phyloP scores from a whole-genome alignment of 75 land plant species.

The Ceratopteris richardii region DNA sequence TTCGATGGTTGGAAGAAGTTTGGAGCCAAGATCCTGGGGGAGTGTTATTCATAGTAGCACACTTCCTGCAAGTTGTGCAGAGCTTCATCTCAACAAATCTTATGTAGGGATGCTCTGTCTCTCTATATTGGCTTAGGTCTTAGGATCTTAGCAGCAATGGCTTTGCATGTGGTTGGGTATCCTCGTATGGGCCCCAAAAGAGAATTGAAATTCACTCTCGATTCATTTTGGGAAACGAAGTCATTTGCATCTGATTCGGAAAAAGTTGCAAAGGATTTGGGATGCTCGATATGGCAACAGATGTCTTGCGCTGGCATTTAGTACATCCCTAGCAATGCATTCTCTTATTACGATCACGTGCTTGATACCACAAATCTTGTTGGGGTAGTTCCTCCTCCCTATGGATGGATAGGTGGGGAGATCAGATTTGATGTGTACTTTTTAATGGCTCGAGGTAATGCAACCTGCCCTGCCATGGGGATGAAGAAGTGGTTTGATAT shows the following conservation, averaged over 20 bases:
- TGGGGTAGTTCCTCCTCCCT: conserved; percentile 67
- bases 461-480: conserved; percentile 61
- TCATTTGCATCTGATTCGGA: conserved; percentile 45
- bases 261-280: conserved; percentile 50
- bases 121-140: too few relatives aligned
- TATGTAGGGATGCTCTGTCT: too few relatives aligned
- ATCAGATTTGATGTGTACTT: conserved; percentile 52
- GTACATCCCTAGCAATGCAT: conserved; percentile 63
- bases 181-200: conserved; percentile 75
- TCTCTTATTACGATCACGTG: conserved; percentile 62
- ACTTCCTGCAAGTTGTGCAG: too few relatives aligned
- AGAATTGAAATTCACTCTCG: too few relatives aligned
- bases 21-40: too few relatives aligned
- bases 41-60: too few relatives aligned
- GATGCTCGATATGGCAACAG: conserved; percentile 62
- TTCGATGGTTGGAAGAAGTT: too few relatives aligned
- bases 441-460: conserved; percentile 71
- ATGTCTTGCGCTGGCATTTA: conserved; percentile 52
- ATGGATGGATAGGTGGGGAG: conserved; percentile 52
- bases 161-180: conserved; percentile 62
- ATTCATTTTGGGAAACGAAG: conserved; percentile 70
- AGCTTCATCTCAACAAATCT: too few relatives aligned
- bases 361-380: conserved; percentile 61
- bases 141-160: conserved; percentile 31
- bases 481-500: conserved; percentile 84